A percentile compares a stretch with the other conserved stretches of the same genome.
Evolutionary conservation across 345 rosid species (phyloP).

Genomic region (Clausena lansium): DNA sequence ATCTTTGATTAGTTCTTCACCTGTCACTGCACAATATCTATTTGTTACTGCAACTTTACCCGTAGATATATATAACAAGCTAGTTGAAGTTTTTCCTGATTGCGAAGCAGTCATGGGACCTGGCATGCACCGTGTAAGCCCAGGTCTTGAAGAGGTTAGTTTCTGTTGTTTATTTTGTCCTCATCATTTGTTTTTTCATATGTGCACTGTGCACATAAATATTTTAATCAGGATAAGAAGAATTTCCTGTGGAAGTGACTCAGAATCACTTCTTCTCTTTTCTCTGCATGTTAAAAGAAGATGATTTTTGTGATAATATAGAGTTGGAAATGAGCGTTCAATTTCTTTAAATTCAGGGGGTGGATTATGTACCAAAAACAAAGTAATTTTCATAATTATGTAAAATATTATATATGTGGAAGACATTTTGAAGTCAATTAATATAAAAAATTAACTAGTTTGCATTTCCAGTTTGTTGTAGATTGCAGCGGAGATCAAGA

Average conservation of each 20-base stretch:
- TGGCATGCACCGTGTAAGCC: conserved; percentile 79
- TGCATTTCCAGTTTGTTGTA: conserved; percentile 61
- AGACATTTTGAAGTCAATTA: not conserved
- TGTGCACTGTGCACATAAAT: not conserved
- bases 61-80: conserved; percentile 72
- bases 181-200: not conserved
- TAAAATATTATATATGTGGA: not conserved
- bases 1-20: conserved; percentile 65
- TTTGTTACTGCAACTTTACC: conserved; percentile 95
- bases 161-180: conserved; percentile 2
- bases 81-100: conserved; percentile 82
- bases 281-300: not conserved
- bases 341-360: not conserved
- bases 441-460: conserved; percentile 7
- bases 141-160: conserved; percentile 83
- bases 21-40: conserved; percentile 72
- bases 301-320: not conserved
- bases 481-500: conserved; percentile 87
- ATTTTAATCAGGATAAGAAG: not conserved
- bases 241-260: not conserved
- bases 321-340: not conserved
- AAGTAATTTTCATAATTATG: not conserved
- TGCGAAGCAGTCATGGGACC: conserved; percentile 92
- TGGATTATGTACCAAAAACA: not conserved
- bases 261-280: not conserved